Evolutionary conservation across 306 rosid genomes (phyloP).

Genomic region (Prunus campanulata): DNA sequence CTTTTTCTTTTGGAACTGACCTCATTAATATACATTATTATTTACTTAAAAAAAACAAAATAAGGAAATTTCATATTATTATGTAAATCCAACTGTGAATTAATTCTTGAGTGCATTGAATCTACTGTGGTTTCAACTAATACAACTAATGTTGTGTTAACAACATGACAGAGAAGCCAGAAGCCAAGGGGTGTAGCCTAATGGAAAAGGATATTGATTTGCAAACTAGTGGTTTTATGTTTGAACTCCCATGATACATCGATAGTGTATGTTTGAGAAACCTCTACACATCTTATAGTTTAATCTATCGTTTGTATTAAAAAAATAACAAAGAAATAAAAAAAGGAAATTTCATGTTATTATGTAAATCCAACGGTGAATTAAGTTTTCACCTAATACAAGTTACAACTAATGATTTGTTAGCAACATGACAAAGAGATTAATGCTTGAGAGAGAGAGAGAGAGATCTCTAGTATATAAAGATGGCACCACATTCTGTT

Average conservation of each 20-base stretch:
- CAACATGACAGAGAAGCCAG: background rate
- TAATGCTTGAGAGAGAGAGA: background rate
- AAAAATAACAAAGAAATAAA: too few relatives aligned
- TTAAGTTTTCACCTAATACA: background rate
- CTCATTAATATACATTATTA: background rate
- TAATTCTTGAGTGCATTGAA: background rate
- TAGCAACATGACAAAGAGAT: background rate
- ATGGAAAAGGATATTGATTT: too few relatives aligned
- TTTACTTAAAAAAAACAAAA: too few relatives aligned
- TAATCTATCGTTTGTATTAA: accelerated
- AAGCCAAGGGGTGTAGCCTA: background rate
- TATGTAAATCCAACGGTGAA: too few relatives aligned
- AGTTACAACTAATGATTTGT: background rate
- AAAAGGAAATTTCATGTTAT: too few relatives aligned
- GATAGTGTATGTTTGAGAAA: too few relatives aligned
- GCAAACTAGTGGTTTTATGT: too few relatives aligned
- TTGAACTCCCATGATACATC: too few relatives aligned
- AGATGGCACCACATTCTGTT: background rate
- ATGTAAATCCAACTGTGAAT: too few relatives aligned
- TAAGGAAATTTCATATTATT: too few relatives aligned
- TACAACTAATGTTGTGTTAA: background rate
- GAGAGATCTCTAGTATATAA: background rate
- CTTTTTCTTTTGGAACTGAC: background rate
- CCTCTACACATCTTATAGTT: accelerated
- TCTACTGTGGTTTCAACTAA: background rate